Conservation (phyloP, 1,284 basidiomycete genomes). For the Cryptococcus sp. region DNA sequence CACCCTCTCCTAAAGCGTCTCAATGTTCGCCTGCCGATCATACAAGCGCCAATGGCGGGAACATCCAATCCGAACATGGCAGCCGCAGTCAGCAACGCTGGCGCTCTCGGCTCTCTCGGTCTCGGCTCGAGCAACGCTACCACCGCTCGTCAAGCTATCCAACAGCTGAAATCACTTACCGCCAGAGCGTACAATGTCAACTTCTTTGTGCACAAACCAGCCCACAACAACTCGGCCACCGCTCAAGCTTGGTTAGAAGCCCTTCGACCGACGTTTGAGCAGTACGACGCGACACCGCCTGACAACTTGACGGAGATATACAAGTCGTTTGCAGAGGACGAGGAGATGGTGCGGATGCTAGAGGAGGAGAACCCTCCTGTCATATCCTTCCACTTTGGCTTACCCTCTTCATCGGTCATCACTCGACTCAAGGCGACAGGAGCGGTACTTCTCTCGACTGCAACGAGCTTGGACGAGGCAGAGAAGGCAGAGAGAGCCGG, state of each 20-base stretch:
- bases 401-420: constrained; percentile 19
- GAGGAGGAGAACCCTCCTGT: constrained; percentile 27
- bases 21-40: constrained; percentile 29
- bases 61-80: constrained; percentile 34
- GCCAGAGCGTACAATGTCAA: constrained; percentile 35
- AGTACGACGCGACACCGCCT: constrained; percentile 19
- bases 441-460: constrained; percentile 23
- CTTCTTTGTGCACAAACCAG: constrained; percentile 27
- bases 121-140: constrained; percentile 22
- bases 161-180: constrained; percentile 17
- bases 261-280: constrained; percentile 19
- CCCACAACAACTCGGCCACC: constrained; percentile 5
- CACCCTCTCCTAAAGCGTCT: constrained; percentile 13
- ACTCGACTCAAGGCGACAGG: constrained; percentile 17
- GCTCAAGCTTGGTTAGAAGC: constrained; percentile 21
- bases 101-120: constrained; percentile 36
- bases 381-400: constrained; percentile 39
- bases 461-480: constrained; percentile 30
- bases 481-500: constrained; percentile 17
- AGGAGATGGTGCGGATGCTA: constrained; percentile 26
- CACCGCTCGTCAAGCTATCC: constrained; percentile 24
- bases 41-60: constrained; percentile 42
- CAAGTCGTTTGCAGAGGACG: constrained; percentile 24
- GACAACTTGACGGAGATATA: constrained; percentile 20
- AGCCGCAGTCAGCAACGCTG: constrained; percentile 37